Percentiles rank a stretch among this genome's conserved stretches.
These are phyloP conservation scores for Penicillium sp. DNA, from an alignment of 2,329 filamentous ascomycete species.

Conservation along the genomic window DNA sequence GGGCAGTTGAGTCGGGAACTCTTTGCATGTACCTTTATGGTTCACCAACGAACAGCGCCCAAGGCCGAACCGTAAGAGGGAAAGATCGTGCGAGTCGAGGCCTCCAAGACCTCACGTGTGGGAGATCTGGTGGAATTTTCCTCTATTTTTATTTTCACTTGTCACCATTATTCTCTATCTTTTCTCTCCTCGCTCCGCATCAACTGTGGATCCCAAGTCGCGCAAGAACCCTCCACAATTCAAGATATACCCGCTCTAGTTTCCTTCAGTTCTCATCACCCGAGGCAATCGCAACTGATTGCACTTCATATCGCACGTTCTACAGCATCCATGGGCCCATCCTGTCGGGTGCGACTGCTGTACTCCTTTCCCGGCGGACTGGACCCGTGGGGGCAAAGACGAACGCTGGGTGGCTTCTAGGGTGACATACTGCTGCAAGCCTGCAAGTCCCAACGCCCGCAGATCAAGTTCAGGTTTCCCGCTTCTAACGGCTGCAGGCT, in stretches of 20 bases:
- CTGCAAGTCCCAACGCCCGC: constrained; percentile 5
- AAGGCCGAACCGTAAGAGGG: background rate
- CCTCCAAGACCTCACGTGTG: background rate
- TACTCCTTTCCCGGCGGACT: background rate
- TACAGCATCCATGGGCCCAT: background rate
- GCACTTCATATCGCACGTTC: background rate
- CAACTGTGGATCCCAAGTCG: background rate
- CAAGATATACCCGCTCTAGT: background rate
- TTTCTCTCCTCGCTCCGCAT: background rate
- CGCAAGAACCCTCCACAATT: background rate
- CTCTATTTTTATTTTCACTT: background rate
- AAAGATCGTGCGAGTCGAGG: background rate
- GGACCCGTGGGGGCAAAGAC: constrained; percentile 6
- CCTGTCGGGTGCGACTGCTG: background rate
- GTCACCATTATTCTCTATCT: background rate
- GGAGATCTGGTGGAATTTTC: background rate
- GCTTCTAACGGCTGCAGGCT: constrained; percentile 8
- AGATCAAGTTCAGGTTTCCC: constrained; percentile 8
- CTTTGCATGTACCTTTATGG: background rate
- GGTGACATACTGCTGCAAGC: background rate
- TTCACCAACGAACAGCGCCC: background rate
- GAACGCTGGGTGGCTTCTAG: background rate
- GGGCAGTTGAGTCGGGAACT: background rate
- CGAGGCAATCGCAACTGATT: background rate
- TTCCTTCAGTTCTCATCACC: background rate